phyloP scores from a whole-genome alignment of 257 asterid genomes.

The Fraxinus cuspidata region DNA sequence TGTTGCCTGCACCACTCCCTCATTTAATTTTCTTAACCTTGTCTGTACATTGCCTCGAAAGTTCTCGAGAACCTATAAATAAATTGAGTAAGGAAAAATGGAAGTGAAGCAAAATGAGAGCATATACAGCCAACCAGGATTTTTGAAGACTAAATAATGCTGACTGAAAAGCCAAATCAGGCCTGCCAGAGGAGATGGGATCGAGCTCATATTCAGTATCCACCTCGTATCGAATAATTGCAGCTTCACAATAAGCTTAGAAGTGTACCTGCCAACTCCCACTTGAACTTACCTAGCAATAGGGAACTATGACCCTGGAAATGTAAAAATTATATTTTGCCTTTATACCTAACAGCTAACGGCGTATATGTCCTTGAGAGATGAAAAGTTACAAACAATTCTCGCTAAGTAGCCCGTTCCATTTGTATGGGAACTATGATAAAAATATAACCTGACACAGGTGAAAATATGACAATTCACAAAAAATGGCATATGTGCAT shows the following conservation, averaged over 20 bases:
- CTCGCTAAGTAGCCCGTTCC: background rate
- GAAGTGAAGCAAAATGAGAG: background rate
- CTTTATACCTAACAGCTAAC: background rate
- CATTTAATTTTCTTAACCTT: conserved; percentile 78
- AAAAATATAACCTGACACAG: background rate
- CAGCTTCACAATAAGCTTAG: background rate
- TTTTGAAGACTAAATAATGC: background rate
- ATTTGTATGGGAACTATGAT: background rate
- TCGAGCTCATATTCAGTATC: background rate
- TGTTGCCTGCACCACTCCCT: conserved; percentile 95
- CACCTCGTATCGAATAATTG: background rate
- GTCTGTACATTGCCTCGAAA: conserved; percentile 98
- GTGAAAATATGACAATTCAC: background rate
- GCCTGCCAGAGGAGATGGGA: background rate
- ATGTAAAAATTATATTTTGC: background rate
- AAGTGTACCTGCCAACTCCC: background rate
- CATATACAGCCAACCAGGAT: background rate
- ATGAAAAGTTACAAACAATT: background rate
- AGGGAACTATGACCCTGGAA: background rate
- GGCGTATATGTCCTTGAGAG: background rate
- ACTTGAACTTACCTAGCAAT: background rate
- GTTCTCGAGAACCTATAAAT: conserved; percentile 77
- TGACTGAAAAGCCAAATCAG: background rate
- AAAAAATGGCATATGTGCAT: background rate
- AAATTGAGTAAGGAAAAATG: conserved; percentile 13